A percentile compares a stretch with the other conserved stretches of the same genome.
These are phyloP conservation scores for Monoraphidium neglectum DNA, from an alignment of 139 green algal species.

Conservation along the genomic window DNA sequence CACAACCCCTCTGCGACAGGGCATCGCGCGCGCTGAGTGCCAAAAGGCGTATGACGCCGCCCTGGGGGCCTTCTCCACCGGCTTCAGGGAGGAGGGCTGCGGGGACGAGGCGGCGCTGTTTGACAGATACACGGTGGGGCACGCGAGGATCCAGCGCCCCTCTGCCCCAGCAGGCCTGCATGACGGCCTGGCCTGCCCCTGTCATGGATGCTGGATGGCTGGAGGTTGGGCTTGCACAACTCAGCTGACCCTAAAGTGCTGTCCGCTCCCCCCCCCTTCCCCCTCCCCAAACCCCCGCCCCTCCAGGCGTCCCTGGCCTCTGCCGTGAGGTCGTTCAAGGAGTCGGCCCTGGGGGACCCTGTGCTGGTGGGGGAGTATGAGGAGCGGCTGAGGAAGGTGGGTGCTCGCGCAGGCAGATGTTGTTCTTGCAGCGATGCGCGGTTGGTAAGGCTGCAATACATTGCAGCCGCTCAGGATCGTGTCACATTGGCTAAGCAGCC, in stretches of 20 bases:
- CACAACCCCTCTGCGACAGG: too few species aligned
- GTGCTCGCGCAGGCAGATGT: too few species aligned
- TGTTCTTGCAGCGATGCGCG: too few species aligned
- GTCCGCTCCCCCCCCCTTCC: background rate
- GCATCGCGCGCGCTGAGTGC: conserved; percentile 59
- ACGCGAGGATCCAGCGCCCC: too few species aligned
- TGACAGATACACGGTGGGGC: background rate
- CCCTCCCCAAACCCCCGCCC: background rate
- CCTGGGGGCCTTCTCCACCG: conserved; percentile 25
- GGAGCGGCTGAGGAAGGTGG: conserved; percentile 13
- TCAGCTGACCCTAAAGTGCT: too few species aligned
- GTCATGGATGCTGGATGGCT: too few species aligned
- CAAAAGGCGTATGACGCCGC: conserved; percentile 38
- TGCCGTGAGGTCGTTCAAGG: conserved; percentile 13
- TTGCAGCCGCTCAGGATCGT: too few species aligned
- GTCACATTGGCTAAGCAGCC: too few species aligned
- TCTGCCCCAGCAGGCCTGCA: too few species aligned
- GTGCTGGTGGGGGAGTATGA: conserved; percentile 23
- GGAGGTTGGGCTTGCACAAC: background rate
- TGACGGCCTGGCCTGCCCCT: too few species aligned
- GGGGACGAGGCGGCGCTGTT: background rate
- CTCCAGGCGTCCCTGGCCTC: conserved; percentile 5
- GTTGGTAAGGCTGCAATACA: too few species aligned
- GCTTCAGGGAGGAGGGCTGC: background rate
- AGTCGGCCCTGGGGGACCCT: conserved; percentile 16